A percentile compares a stretch with the other conserved stretches of the same genome.
Conservation (phyloP, 306 rosid genomes). For the Castanopsis chinensis region DNA sequence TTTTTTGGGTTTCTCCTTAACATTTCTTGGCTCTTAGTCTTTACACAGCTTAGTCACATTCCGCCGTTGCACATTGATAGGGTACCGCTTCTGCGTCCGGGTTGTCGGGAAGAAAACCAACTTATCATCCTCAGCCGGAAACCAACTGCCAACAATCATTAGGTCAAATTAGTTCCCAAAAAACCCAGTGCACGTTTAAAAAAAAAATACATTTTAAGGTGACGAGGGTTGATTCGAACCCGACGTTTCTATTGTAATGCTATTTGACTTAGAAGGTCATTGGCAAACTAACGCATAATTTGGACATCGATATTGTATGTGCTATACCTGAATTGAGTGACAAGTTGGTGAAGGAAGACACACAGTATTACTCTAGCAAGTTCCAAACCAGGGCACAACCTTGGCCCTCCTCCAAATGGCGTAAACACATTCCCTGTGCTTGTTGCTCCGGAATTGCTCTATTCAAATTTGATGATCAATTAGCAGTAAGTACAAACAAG, state of each 20-base stretch:
- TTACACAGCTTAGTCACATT: slow-evolving; percentile 3
- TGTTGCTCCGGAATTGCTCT: slow-evolving; percentile 52
- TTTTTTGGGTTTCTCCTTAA: background rate
- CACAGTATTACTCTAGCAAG: slow-evolving; percentile 92
- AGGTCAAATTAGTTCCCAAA: background rate
- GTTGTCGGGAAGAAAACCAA: slow-evolving; percentile 94
- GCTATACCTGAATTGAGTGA: slow-evolving; percentile 74
- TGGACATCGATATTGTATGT: no score
- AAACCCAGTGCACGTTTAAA: no score
- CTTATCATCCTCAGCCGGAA: slow-evolving; percentile 89
- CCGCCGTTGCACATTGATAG: slow-evolving; percentile 60
- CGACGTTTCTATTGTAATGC: no score
- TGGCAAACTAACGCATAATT: no score
- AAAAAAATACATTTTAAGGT: no score
- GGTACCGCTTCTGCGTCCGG: slow-evolving; percentile 87
- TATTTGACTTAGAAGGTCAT: no score
- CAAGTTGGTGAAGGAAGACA: slow-evolving; percentile 79
- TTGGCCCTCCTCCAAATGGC: slow-evolving; percentile 92
- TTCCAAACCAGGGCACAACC: slow-evolving; percentile 90
- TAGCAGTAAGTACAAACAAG: background rate
- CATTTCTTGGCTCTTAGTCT: background rate
- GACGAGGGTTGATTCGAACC: no score
- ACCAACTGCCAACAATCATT: slow-evolving; percentile 58
- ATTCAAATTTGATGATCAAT: slow-evolving; percentile 5
- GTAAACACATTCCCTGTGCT: slow-evolving; percentile 56